Evolutionary conservation across 1,139 yeast genomes (phyloP), one percentile per base, ranked within the genome.

Genomic region (Geotrichum bryndzae): DNA sequence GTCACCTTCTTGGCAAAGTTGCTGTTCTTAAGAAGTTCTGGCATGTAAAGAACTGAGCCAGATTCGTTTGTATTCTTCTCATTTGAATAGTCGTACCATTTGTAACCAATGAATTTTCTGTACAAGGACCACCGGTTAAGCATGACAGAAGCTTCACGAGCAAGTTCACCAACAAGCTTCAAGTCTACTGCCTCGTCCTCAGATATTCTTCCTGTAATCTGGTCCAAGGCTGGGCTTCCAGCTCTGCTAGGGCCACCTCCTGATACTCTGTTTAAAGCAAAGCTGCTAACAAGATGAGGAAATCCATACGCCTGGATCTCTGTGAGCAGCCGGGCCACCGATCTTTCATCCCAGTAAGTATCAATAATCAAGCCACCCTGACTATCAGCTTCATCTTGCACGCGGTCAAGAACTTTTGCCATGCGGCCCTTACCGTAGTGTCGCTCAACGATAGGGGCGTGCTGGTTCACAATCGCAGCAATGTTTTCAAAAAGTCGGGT

Each of bases 341-440:
- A 79, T 65, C 90, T 81, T 57, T 83, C 81, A 67, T 90, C 97
- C 78, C 86, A 84, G 71, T 90, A 90, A 0, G 96, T 90, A 72
- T 94, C 98, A 61, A 90, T 80, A 11, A 94, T 88, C 56, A 94
- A 77, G 0, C 96, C 96, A 29, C 95, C 88, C 70, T 94, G 99
- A 15, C 92, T 81, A 70, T 94, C 99, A 25, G 96, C 87, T 71
- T 94, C 99, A 62, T 83, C 79, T 73, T 94, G 96, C 46, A 94
- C 86, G 62, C 83, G 83, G 33, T 81, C 84, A 66, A 92, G 81
- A 4, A 92, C 92, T 56, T 80, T 80, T 2, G 81, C 76, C 79
- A 92, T 85, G 33, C 90, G 86, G 23, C 80, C 75, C 1, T 80
- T 78, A 5, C 90, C 89, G 72, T 95, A 94, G 70, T 86, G 87